A percentile compares a stretch with the other conserved stretches of the same genome.
Evolutionary conservation across 306 rosid species (phyloP).

Genomic region (Cicer yamashitae): DNA sequence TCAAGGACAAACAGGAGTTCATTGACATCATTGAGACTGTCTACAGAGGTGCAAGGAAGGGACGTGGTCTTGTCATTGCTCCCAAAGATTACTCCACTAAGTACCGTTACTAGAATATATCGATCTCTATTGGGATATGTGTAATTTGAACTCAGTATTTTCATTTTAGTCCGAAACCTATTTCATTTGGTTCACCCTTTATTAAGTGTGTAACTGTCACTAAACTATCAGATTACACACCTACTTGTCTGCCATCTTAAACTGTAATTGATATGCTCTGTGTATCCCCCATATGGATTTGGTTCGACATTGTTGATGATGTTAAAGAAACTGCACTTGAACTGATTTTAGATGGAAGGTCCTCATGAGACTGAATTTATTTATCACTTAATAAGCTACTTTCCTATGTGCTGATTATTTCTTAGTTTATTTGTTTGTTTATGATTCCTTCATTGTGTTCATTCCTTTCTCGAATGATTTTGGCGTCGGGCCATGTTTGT

Average conservation of each 20-base stretch:
- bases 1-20: slow-evolving; percentile 96
- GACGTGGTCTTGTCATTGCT: slow-evolving; percentile 91
- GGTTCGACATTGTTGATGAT: background rate
- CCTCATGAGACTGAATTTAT: too few relatives aligned
- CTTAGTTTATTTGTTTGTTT: too few relatives aligned
- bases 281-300: background rate
- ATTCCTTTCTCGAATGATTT: too few relatives aligned
- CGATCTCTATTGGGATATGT: background rate
- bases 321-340: too few relatives aligned
- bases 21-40: slow-evolving; percentile 85
- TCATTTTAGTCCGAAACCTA: background rate
- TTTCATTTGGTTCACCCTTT: background rate
- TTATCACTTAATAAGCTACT: too few relatives aligned
- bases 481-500: too few relatives aligned
- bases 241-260: background rate
- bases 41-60: slow-evolving; percentile 88
- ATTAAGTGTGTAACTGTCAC: background rate
- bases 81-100: slow-evolving; percentile 97
- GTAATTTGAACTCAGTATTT: background rate
- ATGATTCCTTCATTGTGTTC: too few relatives aligned
- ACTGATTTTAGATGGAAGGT: too few relatives aligned
- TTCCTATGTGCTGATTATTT: too few relatives aligned
- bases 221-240: background rate
- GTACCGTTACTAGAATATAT: slow-evolving; percentile 49
- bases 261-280: background rate